These are phyloP conservation scores for Boletus fagicola DNA, from an alignment of 768 basidiomycete genomes.

Conservation along the genomic window DNA sequence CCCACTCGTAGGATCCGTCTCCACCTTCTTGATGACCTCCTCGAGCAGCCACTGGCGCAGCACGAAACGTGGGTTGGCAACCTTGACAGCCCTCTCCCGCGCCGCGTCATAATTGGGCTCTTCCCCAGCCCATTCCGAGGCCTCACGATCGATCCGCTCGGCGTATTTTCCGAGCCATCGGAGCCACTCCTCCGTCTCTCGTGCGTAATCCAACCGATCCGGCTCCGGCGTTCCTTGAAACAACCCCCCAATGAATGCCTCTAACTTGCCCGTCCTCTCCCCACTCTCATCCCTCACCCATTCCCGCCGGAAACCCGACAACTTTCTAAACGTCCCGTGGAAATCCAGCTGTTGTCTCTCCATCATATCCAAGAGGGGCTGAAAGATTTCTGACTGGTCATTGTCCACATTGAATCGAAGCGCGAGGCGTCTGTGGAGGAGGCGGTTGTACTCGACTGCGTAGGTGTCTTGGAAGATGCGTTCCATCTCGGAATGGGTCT, in stretches of 20 bases:
- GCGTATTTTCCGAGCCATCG: constrained; percentile 67
- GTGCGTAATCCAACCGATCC: constrained; percentile 40
- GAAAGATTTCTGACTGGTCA: constrained; percentile 62
- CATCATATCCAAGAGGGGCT: constrained; percentile 74
- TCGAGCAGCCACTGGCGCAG: constrained; percentile 95
- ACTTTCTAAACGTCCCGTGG: constrained; percentile 75
- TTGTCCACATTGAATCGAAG: constrained; percentile 51
- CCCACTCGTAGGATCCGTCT: constrained; percentile 60
- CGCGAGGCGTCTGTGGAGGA: constrained; percentile 84
- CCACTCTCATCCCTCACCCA: constrained; percentile 17
- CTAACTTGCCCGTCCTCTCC: constrained; percentile 25
- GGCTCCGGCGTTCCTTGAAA: constrained; percentile 49
- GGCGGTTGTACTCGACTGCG: constrained; percentile 57
- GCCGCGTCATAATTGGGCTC: constrained; percentile 42
- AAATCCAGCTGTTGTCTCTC: constrained; percentile 80
- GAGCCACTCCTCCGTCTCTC: constrained; percentile 52
- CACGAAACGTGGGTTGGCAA: constrained; percentile 86
- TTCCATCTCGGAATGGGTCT: constrained; percentile 60
- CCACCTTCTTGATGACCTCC: constrained; percentile 80
- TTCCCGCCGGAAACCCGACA: constrained; percentile 60
- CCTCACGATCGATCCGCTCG: constrained; percentile 53
- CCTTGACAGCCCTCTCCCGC: constrained; percentile 49
- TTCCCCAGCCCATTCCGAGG: constrained; percentile 42
- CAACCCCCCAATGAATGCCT: constrained; percentile 43
- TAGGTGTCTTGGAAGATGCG: constrained; percentile 56